Conservation (phyloP, 768 basidiomycete species). For the Dacryopinax spathularia region DNA sequence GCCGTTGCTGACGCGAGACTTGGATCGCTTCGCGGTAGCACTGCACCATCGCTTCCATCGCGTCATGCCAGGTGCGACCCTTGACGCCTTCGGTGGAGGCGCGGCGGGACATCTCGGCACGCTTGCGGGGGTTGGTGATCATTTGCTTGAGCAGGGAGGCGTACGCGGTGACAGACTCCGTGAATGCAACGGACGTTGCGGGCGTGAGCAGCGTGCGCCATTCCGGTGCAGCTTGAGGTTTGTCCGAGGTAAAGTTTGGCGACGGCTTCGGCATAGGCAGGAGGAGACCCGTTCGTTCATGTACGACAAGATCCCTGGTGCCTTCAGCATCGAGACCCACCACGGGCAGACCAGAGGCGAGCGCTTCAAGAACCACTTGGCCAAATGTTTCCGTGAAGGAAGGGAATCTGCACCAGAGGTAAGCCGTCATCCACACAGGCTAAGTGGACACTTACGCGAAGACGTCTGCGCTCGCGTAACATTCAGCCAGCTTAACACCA, state of each 20-base stretch:
- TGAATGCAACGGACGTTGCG: neutral
- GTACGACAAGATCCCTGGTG: conserved; percentile 22
- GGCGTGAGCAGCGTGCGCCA: neutral
- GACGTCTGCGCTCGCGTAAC: conserved; percentile 31
- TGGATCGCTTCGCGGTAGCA: conserved; percentile 8
- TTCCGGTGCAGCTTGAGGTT: neutral
- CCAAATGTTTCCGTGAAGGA: conserved; percentile 24
- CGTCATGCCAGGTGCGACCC: conserved; percentile 7
- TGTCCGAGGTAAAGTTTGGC: neutral
- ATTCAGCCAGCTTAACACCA: conserved; percentile 26
- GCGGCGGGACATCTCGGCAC: neutral
- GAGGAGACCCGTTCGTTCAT: conserved; percentile 3
- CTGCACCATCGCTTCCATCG: conserved; percentile 7
- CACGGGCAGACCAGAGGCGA: conserved; percentile 33
- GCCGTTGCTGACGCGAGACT: neutral
- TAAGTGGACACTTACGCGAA: conserved; percentile 30
- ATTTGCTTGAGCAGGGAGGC: neutral
- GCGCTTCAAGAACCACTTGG: conserved; percentile 33
- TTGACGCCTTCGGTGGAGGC: neutral
- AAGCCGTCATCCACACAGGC: neutral
- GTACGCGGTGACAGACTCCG: neutral
- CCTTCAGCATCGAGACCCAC: conserved; percentile 32
- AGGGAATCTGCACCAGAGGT: conserved; percentile 3
- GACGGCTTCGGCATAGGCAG: neutral
- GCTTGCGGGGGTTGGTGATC: neutral